Evolutionary conservation across 2,329 filamentous ascomycete species (phyloP).

Genomic region (Colletotrichum viniferum): DNA sequence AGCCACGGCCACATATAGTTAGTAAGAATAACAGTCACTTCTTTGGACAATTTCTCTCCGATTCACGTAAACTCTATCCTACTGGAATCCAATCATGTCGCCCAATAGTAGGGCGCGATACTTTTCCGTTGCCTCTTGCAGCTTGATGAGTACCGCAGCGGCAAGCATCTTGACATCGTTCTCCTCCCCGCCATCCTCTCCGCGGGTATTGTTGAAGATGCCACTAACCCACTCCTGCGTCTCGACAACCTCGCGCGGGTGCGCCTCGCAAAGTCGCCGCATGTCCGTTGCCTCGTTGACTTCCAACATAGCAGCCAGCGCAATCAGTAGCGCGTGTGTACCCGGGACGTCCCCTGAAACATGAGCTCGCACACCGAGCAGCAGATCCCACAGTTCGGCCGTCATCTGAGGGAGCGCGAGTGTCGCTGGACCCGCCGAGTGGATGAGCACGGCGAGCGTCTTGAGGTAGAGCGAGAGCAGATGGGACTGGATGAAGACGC

Average conservation of each 20-base stretch:
- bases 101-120: conserved; percentile 81
- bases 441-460: conserved; percentile 81
- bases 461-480: conserved; percentile 83
- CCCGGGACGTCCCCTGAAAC: conserved; percentile 68
- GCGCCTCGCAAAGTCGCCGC: conserved; percentile 72
- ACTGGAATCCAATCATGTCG: conserved; percentile 52
- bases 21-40: background rate
- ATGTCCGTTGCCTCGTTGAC: conserved; percentile 67
- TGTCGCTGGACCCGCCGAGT: conserved; percentile 82
- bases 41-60: background rate
- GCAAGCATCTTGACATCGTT: conserved; percentile 80
- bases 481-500: conserved; percentile 73
- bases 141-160: conserved; percentile 76
- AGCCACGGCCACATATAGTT: background rate
- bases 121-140: conserved; percentile 81
- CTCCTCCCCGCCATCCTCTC: conserved; percentile 67
- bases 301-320: conserved; percentile 80
- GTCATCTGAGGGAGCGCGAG: conserved; percentile 81
- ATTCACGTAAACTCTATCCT: background rate
- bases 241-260: conserved; percentile 81
- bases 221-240: conserved; percentile 83
- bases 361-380: conserved; percentile 70
- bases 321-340: conserved; percentile 77
- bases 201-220: conserved; percentile 69
- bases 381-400: conserved; percentile 80